Evolutionary conservation across 176 grass and related monocot species (phyloP), one percentile per base, ranked within the genome.

Genomic region (Eremochloa ophiuroides): DNA sequence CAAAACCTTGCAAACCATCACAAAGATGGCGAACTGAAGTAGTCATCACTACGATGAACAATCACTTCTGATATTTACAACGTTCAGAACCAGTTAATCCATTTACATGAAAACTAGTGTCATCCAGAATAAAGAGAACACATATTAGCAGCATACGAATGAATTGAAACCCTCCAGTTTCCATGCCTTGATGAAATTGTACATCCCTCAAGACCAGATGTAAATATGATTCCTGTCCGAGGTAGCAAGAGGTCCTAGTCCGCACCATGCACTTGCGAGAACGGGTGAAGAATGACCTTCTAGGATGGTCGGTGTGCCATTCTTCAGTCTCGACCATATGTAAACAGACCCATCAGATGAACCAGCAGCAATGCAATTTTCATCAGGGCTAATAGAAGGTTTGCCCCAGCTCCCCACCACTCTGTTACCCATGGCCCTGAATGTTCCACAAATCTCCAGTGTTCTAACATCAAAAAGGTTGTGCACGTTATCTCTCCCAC

Each of bases 381-480:
- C 96, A 71, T 99, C 96, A 62, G 91, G 80, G 66, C 96, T 95
- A 18, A 99, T 95, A 79, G 90, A 99, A 28, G 93, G 80, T 51
- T 87, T 87, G 71, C 93, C 85, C 83, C 91, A 95, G 74, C 86
- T 89, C 28, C 88, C 85, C 28, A 91, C 76, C 55, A 85, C 68
- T 71, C 65, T 88, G 72, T 88, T 93, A 60, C 90, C 86, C 10
- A 15, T 69, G 69, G 88, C 86, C 33, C 83, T 89, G 73, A 99
- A 88, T 55, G 89, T 93, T 81, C 96, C 93, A 56, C 89, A 95
- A 23, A 95, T 62, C 88, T 99, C 93, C 71, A 99, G 68, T 62
- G 91, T 99, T 73, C 93, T 91, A 66, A 95, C 63, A 81, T 99
- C 93, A 66, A 99, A 99, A 63, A 95, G 82, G 65, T 95, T 99